Evolutionary conservation across 2,329 filamentous ascomycete genomes (phyloP).

Genomic region (Xylaria arbuscula): DNA sequence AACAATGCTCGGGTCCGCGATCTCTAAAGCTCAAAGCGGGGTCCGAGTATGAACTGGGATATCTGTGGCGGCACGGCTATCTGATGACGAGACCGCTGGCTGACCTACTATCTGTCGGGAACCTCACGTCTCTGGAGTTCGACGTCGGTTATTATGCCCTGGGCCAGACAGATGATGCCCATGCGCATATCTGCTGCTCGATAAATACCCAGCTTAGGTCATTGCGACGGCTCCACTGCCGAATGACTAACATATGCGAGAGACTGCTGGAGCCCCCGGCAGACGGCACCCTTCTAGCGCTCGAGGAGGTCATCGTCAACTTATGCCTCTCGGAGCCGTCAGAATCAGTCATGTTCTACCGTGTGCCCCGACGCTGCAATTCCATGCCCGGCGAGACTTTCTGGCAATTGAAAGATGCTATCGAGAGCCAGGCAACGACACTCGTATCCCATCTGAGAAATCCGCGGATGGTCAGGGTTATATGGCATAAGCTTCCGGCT

Average conservation of each 20-base stretch:
- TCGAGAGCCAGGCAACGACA: neutral
- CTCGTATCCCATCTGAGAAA: neutral
- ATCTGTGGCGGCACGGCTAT: slow-evolving; percentile 1
- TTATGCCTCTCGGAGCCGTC: neutral
- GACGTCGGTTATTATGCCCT: neutral
- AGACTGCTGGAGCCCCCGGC: neutral
- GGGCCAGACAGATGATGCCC: neutral
- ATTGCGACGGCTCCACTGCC: neutral
- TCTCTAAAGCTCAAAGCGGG: neutral
- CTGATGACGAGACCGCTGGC: neutral
- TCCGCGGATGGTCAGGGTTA: neutral
- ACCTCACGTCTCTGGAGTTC: neutral
- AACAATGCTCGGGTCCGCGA: neutral
- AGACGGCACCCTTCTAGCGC: neutral
- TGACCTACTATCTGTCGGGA: neutral
- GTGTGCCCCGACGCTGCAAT: neutral
- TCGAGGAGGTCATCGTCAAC: slow-evolving; percentile 5
- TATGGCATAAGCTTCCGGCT: slow-evolving; percentile 7
- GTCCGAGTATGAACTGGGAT: neutral
- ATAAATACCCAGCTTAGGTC: neutral
- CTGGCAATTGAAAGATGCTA: neutral
- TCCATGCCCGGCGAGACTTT: slow-evolving; percentile 1
- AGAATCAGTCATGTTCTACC: slow-evolving; percentile 4
- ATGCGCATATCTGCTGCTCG: neutral
- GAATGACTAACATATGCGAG: neutral